phyloP scores from a whole-genome alignment of 495 filamentous ascomycete genomes.

The Annulohypoxylon maeteangense region DNA sequence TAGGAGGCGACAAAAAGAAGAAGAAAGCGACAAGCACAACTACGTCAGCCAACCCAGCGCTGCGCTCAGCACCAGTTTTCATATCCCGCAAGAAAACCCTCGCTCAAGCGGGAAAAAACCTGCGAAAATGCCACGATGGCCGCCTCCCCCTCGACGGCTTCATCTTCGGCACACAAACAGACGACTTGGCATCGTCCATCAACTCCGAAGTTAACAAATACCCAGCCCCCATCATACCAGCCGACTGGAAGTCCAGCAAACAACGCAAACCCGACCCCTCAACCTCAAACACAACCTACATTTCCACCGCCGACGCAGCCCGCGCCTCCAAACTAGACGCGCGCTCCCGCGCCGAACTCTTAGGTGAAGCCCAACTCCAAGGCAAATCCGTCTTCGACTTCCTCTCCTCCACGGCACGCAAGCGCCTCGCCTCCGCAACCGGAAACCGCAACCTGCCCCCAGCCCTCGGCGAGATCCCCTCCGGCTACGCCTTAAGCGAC shows the following conservation, averaged over 20 bases:
- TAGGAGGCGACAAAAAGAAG: constrained; percentile 89
- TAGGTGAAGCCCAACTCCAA: constrained; percentile 85
- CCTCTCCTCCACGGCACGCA: constrained; percentile 82
- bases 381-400: constrained; percentile 97
- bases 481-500: constrained; percentile 68
- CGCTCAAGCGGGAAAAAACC: constrained; percentile 64
- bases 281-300: constrained; percentile 52
- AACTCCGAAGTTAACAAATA: constrained; percentile 72
- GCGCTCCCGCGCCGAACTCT: constrained; percentile 77
- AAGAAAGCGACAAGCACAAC: constrained; percentile 63
- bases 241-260: constrained; percentile 79
- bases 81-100: constrained; percentile 76
- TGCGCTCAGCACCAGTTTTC: constrained; percentile 77
- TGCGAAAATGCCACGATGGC: constrained; percentile 89
- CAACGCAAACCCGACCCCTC: constrained; percentile 51
- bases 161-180: constrained; percentile 68
- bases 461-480: constrained; percentile 77
- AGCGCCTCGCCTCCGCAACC: constrained; percentile 77
- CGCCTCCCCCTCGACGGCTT: constrained; percentile 88
- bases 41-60: constrained; percentile 67
- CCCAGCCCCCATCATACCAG: constrained; percentile 77
- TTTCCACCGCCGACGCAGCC: constrained; percentile 78
- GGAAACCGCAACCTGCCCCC: constrained; percentile 81
- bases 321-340: constrained; percentile 81
- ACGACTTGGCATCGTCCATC: constrained; percentile 64